Evolutionary conservation across 495 filamentous ascomycete species (phyloP).

Genomic region (Cercophora samala): DNA sequence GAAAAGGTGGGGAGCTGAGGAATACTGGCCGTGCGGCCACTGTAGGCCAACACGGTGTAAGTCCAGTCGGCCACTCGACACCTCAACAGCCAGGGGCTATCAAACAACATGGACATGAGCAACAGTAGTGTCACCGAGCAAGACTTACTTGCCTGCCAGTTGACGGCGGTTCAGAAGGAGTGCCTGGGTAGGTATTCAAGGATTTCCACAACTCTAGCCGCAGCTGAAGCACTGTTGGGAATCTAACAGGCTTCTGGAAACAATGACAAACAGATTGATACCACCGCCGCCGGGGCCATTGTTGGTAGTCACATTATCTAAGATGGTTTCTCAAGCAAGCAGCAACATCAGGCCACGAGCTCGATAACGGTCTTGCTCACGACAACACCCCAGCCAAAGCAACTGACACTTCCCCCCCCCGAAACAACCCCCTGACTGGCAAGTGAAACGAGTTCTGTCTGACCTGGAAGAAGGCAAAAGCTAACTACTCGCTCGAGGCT

Average conservation of each 20-base stretch:
- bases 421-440: neutral
- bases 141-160: no score
- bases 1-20: neutral
- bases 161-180: no score
- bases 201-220: no score
- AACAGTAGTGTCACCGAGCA: no score
- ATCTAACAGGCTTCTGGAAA: neutral
- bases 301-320: neutral
- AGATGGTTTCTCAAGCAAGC: neutral
- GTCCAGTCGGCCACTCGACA: no score
- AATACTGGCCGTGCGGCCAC: neutral
- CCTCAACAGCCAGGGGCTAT: no score
- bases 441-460: neutral
- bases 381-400: neutral
- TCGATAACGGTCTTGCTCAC: neutral
- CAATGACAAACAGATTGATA: neutral
- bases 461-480: neutral
- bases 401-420: no score
- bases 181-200: no score
- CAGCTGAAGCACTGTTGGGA: no score
- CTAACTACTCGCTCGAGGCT: neutral
- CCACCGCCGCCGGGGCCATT: neutral
- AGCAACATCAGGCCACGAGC: neutral
- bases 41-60: neutral
- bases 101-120: no score